Evolutionary conservation across 164 flowering plant genomes (phyloP).

Genomic region (Protea cynaroides): DNA sequence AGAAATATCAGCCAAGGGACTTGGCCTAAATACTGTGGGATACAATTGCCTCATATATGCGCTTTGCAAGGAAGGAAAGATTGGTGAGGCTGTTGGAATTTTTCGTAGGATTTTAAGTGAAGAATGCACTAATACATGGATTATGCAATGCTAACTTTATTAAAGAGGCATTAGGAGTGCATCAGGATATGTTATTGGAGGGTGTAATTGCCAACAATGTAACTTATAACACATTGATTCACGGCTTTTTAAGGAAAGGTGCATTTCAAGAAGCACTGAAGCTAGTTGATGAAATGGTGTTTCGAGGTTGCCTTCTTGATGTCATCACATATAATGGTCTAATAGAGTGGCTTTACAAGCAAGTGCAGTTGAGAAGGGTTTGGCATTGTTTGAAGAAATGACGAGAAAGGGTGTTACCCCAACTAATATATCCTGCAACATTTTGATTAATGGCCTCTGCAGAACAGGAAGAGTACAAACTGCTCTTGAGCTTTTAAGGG

Average conservation of each 20-base stretch:
- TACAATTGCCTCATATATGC: constrained; percentile 74
- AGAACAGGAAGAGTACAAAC: constrained; percentile 44
- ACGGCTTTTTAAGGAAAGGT: constrained; percentile 51
- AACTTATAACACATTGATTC: constrained; percentile 79
- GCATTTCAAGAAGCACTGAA: constrained; percentile 50
- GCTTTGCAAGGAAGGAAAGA: constrained; percentile 44
- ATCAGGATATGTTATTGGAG: constrained; percentile 60
- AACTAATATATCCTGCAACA: constrained; percentile 55
- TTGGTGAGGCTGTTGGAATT: constrained; percentile 49
- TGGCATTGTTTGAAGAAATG: constrained; percentile 73
- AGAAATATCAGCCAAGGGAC: constrained; percentile 57
- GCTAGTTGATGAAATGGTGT: constrained; percentile 74
- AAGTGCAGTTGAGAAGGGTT: constrained; percentile 61
- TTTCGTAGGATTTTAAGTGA: constrained; percentile 42
- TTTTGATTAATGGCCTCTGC: constrained; percentile 75
- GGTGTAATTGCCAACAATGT: constrained; percentile 83
- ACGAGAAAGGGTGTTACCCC: constrained; percentile 41
- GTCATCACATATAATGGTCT: constrained; percentile 73
- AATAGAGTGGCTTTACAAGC: constrained; percentile 58
- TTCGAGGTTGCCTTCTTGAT: constrained; percentile 67
- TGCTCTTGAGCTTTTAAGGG: constrained; percentile 62
- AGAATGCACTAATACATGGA: constrained; percentile 75
- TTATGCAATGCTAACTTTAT: constrained; percentile 49
- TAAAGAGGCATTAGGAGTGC: constrained; percentile 57
- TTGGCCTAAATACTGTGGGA: constrained; percentile 52